These are phyloP conservation scores for Exophiala calicioides DNA, from an alignment of 2,329 filamentous ascomycete genomes.

Conservation along the genomic window DNA sequence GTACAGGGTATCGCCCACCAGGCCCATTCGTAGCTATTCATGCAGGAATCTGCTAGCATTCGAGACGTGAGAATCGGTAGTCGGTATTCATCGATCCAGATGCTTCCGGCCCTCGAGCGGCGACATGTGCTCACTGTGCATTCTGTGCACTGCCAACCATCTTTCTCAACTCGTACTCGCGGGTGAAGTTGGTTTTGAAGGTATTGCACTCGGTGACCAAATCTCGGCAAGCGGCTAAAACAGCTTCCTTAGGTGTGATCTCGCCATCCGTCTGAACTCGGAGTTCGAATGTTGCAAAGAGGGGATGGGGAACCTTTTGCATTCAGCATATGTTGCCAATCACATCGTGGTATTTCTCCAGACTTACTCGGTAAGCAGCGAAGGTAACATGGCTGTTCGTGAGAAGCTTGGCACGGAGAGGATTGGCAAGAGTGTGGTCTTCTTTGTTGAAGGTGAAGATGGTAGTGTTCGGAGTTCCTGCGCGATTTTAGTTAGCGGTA, in stretches of 20 bases:
- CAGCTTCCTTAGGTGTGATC: slow-evolving; percentile 83
- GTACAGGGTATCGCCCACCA: slow-evolving; percentile 24
- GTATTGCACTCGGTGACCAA: slow-evolving; percentile 78
- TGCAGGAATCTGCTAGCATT: not conserved
- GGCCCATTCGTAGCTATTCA: slow-evolving; percentile 8
- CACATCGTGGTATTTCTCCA: not conserved
- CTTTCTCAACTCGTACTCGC: slow-evolving; percentile 85
- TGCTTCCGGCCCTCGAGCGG: not conserved
- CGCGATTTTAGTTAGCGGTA: slow-evolving; percentile 5
- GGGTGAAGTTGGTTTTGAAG: slow-evolving; percentile 84
- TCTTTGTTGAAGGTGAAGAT: slow-evolving; percentile 97
- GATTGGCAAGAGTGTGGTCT: slow-evolving; percentile 91
- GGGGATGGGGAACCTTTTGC: slow-evolving; percentile 45
- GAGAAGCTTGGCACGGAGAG: slow-evolving; percentile 82
- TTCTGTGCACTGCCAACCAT: slow-evolving; percentile 70
- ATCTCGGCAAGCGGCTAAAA: slow-evolving; percentile 77
- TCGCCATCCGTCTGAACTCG: slow-evolving; percentile 90
- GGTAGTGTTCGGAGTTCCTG: slow-evolving; percentile 89
- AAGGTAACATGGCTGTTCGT: slow-evolving; percentile 82
- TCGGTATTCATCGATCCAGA: too few relatives aligned
- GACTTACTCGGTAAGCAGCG: slow-evolving; percentile 82
- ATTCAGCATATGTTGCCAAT: slow-evolving; percentile 12
- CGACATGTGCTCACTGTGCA: slow-evolving; percentile 12
- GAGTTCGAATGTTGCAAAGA: slow-evolving; percentile 62
- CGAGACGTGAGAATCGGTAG: too few relatives aligned